Conservation (phyloP, 2,329 filamentous ascomycete species). For the Penicillium sp. region DNA sequence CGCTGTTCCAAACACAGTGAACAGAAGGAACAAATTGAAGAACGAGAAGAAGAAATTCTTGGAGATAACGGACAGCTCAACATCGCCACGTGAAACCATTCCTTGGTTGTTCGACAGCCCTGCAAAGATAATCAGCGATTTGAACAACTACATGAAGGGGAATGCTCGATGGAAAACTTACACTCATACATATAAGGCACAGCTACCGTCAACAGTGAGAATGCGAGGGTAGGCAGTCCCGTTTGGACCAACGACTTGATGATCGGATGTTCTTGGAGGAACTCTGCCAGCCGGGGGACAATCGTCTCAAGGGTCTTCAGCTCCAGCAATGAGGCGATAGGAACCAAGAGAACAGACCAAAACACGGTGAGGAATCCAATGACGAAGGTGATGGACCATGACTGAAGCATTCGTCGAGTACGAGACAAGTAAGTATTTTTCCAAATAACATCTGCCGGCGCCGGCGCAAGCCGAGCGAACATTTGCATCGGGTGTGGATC, state of each 20-base stretch:
- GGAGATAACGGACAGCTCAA: slow-evolving; percentile 90
- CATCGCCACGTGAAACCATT: slow-evolving; percentile 90
- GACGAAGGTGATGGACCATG: slow-evolving; percentile 79
- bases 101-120: slow-evolving; percentile 83
- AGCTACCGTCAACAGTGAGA: slow-evolving; percentile 82
- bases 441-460: slow-evolving; percentile 93
- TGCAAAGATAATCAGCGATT: slow-evolving; percentile 26
- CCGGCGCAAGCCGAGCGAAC: slow-evolving; percentile 79
- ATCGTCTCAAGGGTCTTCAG: slow-evolving; percentile 74
- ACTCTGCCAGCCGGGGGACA: slow-evolving; percentile 66
- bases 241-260: slow-evolving; percentile 77
- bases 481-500: slow-evolving; percentile 85
- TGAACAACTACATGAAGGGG: background rate
- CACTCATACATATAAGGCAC: slow-evolving; percentile 95
- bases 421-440: slow-evolving; percentile 83
- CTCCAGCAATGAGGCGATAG: slow-evolving; percentile 75
- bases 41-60: slow-evolving; percentile 99
- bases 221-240: slow-evolving; percentile 77
- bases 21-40: slow-evolving; percentile 97
- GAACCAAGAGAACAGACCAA: slow-evolving; percentile 80
- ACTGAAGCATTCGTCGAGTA: slow-evolving; percentile 67
- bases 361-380: slow-evolving; percentile 81
- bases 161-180: slow-evolving; percentile 33
- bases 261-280: slow-evolving; percentile 66
- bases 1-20: slow-evolving; percentile 81